These are phyloP conservation scores for Candida buenavistaensis DNA, from an alignment of 1,139 yeast species.

Conservation along the genomic window DNA sequence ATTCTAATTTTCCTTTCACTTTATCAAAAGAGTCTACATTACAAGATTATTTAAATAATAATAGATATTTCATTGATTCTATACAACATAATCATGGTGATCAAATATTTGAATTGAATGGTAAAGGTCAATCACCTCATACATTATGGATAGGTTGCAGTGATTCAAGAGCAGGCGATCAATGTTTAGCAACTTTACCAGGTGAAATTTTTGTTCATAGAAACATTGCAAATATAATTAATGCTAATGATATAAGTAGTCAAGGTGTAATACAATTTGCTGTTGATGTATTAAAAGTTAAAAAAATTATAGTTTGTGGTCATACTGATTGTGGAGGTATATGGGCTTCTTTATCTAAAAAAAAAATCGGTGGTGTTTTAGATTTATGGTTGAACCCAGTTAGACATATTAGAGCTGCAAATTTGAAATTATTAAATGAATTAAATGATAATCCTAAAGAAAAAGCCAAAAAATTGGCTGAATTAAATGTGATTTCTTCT, in stretches of 20 bases:
- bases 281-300: conserved; percentile 80
- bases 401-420: conserved; percentile 65
- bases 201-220: conserved; percentile 96
- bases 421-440: conserved; percentile 48
- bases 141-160: conserved; percentile 96
- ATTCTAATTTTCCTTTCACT: conserved; percentile 50
- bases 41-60: conserved; percentile 66
- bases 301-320: conserved; percentile 89
- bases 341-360: conserved; percentile 77
- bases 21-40: conserved; percentile 57
- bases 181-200: conserved; percentile 76
- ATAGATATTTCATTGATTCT: conserved; percentile 64
- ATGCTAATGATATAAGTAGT: conserved; percentile 70
- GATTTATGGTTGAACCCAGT: conserved; percentile 79
- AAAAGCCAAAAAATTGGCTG: conserved; percentile 68
- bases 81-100: conserved; percentile 61
- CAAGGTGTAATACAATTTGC: conserved; percentile 90
- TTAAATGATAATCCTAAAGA: conserved; percentile 48
- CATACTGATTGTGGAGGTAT: conserved; percentile 98
- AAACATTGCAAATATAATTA: conserved; percentile 83
- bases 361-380: conserved; percentile 70
- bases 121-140: conserved; percentile 87
- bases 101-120: conserved; percentile 65
- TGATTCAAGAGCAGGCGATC: conserved; percentile 88
- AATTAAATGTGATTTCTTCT: conserved; percentile 71